phyloP scores from a whole-genome alignment of 441 rosid genomes.

The Jatropha podagrica region DNA sequence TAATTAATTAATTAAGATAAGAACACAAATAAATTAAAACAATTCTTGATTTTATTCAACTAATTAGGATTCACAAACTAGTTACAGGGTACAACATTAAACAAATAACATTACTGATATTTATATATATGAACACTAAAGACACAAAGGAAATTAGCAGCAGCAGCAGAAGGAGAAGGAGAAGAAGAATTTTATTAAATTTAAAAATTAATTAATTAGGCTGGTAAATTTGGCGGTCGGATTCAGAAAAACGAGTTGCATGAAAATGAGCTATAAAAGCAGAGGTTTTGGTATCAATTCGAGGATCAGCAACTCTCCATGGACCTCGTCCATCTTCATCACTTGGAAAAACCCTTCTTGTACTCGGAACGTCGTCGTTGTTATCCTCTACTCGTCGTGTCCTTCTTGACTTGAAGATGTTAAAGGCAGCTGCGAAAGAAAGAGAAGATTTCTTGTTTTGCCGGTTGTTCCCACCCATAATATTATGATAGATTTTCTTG shows the following conservation, averaged over 20 bases:
- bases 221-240: conserved; percentile 32
- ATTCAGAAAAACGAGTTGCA: conserved; percentile 42
- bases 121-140: conserved; percentile 3
- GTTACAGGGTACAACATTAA: not conserved
- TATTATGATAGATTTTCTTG: too few relatives aligned
- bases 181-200: not conserved
- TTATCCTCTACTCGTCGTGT: conserved; percentile 28
- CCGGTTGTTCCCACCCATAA: conserved; percentile 43
- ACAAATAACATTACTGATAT: not conserved
- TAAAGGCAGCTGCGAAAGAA: conserved; percentile 37
- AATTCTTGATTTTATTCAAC: not conserved
- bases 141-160: not conserved
- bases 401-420: conserved; percentile 43
- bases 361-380: conserved; percentile 31
- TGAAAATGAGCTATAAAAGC: conserved; percentile 61
- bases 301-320: conserved; percentile 61
- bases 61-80: conserved; percentile 12
- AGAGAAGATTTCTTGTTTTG: conserved; percentile 33
- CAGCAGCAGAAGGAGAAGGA: not conserved
- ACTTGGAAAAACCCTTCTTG: conserved; percentile 50
- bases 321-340: conserved; percentile 57
- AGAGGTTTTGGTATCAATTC: conserved; percentile 64
- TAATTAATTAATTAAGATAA: not conserved
- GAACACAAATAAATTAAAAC: too few relatives aligned
- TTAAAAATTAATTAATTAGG: not conserved